Base-by-base conservation (phyloP, 2,329 filamentous ascomycete genomes). In the Incumbomyces delicatus region DNA sequence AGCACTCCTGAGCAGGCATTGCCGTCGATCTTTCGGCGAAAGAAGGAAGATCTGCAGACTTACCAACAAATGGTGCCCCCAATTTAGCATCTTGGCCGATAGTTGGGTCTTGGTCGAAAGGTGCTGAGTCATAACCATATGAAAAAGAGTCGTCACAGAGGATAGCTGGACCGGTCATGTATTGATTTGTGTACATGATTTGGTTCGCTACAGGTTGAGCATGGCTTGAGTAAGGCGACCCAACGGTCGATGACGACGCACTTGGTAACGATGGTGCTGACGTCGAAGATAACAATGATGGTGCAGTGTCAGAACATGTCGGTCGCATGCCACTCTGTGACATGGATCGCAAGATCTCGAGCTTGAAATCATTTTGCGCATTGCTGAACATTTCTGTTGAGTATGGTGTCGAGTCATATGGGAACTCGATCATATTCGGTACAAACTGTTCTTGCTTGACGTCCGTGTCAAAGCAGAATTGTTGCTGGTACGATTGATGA, bases 201-300 rank as follows among this genome's bases (percentile, higher is more conserved):
- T 77, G 72, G 36, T 50, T 48, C 11, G 52, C 43, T 57, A 70
- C 69, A 50, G 76, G 76, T 53, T 75, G 76, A 47, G 74, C 73
- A 57, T 76, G 73, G 52, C 76, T 74, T 1, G 80, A 81, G 57
- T 79, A 77, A 20, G 81, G 81, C 17, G 81, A 85, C 47, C 80
- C 80, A 51, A 81, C 75, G 45, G 77, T 78, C 7, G 81, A 85
- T 1, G 81, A 84, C 6, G 80, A 71, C 3, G 77, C 78, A 51
- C 67, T 71, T 52, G 63, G 65, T 51, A 68, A 61, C 43, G 82
- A 83, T 18, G 72, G 73, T 50, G 74, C 79, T 50, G 74, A 83
- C 18, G 72, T 73, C 50, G 74, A 79, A 50, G 74, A 87, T 51
- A 75, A 72, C 59, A 73, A 78, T 43, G 74, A 82, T 27, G 73